Evolutionary conservation across 2,329 filamentous ascomycete species (phyloP).

Genomic region (Lachnellula arida): DNA sequence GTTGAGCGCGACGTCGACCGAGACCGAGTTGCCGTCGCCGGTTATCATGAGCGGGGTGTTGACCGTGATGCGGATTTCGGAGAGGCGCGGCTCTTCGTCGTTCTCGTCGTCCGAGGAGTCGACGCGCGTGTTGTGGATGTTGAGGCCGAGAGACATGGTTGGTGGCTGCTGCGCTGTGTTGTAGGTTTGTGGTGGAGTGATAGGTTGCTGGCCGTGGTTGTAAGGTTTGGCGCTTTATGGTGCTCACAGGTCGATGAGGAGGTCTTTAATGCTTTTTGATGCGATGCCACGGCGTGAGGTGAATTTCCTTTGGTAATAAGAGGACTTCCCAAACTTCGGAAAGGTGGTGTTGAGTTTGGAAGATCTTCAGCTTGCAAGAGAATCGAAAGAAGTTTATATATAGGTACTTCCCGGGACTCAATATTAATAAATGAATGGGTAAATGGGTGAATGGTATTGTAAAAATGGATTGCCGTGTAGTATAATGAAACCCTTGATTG

Average conservation of each 20-base stretch:
- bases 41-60: constrained; percentile 43
- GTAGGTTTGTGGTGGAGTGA: not conserved
- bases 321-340: not conserved
- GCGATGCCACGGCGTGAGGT: not conserved
- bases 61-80: constrained; percentile 44
- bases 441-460: too few species aligned
- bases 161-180: not conserved
- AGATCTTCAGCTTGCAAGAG: too few species aligned
- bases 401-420: too few species aligned
- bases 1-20: constrained; percentile 36
- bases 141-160: not conserved
- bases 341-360: too few species aligned
- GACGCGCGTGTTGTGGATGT: constrained; percentile 1
- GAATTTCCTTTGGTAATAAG: not conserved
- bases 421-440: too few species aligned
- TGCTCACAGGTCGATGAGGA: not conserved
- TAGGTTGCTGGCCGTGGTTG: not conserved
- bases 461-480: too few species aligned
- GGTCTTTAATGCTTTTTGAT: not conserved
- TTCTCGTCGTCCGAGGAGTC: constrained; percentile 20
- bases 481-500: not conserved
- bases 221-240: not conserved
- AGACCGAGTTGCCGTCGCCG: constrained; percentile 45
- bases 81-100: constrained; percentile 22
- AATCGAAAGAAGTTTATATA: too few species aligned